A percentile compares a stretch with the other conserved stretches of the same genome.
These are phyloP conservation scores for Rhizophagus sp. DNA, from an alignment of 192 early-diverging fungal species.

Conservation along the genomic window DNA sequence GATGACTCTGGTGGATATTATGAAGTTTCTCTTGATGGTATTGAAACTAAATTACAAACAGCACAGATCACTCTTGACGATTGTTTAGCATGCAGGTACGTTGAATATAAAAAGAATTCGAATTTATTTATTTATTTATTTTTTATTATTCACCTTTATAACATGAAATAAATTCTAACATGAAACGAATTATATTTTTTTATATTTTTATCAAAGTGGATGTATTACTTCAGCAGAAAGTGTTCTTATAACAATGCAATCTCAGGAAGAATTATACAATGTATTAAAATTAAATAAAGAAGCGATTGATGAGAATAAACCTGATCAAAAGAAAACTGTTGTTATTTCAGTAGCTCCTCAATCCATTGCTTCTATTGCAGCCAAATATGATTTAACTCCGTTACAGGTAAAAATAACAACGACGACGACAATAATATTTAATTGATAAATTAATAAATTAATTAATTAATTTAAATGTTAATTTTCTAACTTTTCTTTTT, in stretches of 20 bases:
- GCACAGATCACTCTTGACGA: slow-evolving; percentile 92
- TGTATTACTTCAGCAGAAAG: slow-evolving; percentile 98
- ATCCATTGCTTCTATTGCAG: slow-evolving; percentile 84
- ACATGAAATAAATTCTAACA: too few relatives aligned
- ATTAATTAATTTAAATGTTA: too few relatives aligned
- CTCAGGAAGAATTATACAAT: slow-evolving; percentile 82
- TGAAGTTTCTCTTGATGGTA: slow-evolving; percentile 87
- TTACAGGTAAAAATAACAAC: slow-evolving; percentile 41
- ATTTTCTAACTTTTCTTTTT: too few relatives aligned
- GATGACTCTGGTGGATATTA: slow-evolving; percentile 81
- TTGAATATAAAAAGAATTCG: neutral
- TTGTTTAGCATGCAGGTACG: slow-evolving; percentile 94
- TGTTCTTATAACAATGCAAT: slow-evolving; percentile 90
- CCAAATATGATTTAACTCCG: slow-evolving; percentile 75
- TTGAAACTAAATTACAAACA: slow-evolving; percentile 77
- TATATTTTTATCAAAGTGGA: slow-evolving; percentile 58
- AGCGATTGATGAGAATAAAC: slow-evolving; percentile 37
- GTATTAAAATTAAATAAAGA: slow-evolving; percentile 61
- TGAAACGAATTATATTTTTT: neutral
- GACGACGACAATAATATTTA: neutral
- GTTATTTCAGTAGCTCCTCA: slow-evolving; percentile 93
- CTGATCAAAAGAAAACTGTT: slow-evolving; percentile 43
- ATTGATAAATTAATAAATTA: too few relatives aligned
- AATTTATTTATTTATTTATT: slow-evolving; percentile 5
- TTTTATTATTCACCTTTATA: neutral